Percentiles rank a stretch among this genome's conserved stretches.
Evolutionary conservation across 441 rosid species (phyloP).

Genomic region (Rhodomyrtus psidioides): DNA sequence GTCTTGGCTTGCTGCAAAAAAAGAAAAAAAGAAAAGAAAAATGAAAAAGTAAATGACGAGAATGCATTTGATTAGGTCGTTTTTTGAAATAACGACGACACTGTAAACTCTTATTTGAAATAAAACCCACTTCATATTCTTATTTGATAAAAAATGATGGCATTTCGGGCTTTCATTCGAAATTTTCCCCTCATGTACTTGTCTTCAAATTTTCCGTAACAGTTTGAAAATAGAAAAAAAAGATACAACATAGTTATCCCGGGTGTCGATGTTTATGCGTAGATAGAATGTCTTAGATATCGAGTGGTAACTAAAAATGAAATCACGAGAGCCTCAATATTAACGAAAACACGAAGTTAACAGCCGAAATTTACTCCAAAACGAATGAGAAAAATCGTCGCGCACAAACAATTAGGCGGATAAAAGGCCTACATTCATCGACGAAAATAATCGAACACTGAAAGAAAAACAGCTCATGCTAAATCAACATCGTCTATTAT

Average conservation of each 20-base stretch:
- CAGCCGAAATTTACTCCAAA: neutral
- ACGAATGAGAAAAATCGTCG: neutral
- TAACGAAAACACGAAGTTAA: neutral
- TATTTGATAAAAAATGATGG: no score
- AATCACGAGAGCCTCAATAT: neutral
- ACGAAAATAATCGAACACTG: no score
- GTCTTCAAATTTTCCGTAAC: no score
- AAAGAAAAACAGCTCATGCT: neutral
- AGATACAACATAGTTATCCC: no score
- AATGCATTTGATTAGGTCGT: rapidly evolving
- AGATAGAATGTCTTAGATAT: neutral
- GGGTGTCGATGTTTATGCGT: neutral
- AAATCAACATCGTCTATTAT: neutral
- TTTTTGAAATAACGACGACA: no score
- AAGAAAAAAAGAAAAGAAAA: no score
- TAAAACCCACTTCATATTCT: no score
- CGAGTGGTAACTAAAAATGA: neutral
- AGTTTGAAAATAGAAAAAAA: no score
- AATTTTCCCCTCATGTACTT: no score
- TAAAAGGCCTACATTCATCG: neutral
- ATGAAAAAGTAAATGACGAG: neutral
- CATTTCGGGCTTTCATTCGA: no score
- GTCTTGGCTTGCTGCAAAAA: no score
- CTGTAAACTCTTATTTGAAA: no score
- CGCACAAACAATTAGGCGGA: neutral